Conservation (phyloP, 257 asterid species). For the Phtheirospermum japonicum region DNA sequence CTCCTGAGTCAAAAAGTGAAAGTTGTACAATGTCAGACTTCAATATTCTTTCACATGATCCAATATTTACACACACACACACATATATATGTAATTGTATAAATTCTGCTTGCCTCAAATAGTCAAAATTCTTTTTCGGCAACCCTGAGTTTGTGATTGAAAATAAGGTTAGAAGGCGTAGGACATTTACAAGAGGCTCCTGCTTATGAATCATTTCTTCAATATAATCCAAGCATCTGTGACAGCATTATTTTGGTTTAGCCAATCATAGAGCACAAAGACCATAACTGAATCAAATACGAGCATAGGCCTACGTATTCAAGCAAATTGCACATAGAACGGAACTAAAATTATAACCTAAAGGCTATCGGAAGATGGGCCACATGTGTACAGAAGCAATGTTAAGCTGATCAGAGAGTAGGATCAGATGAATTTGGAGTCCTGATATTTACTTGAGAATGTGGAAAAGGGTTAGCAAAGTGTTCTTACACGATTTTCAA, state of each 20-base stretch:
- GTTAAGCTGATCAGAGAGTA: too few relatives aligned
- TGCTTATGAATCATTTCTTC: slow-evolving; percentile 97
- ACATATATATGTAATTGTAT: background rate
- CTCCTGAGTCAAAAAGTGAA: slow-evolving; percentile 54
- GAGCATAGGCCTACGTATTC: slow-evolving; percentile 6
- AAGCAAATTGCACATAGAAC: slow-evolving; percentile 1
- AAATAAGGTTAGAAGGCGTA: slow-evolving; percentile 78
- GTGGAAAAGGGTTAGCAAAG: too few relatives aligned
- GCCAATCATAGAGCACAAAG: slow-evolving; percentile 17
- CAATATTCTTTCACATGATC: slow-evolving; percentile 1
- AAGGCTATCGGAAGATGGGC: too few relatives aligned
- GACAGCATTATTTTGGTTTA: slow-evolving; percentile 24
- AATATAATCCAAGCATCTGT: slow-evolving; percentile 88
- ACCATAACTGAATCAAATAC: background rate
- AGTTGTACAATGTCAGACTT: background rate
- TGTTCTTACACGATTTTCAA: too few relatives aligned
- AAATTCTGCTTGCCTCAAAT: slow-evolving; percentile 66
- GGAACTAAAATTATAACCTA: too few relatives aligned
- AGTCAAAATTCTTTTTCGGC: slow-evolving; percentile 78
- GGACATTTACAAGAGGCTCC: slow-evolving; percentile 76
- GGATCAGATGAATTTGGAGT: too few relatives aligned
- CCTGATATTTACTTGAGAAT: too few relatives aligned
- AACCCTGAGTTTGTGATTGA: slow-evolving; percentile 90
- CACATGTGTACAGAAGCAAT: too few relatives aligned
- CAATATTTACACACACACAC: background rate